Percentiles rank a stretch among this genome's conserved stretches.
phyloP scores from a whole-genome alignment of 2,329 filamentous ascomycete species.

The Podosphaera fusca region DNA sequence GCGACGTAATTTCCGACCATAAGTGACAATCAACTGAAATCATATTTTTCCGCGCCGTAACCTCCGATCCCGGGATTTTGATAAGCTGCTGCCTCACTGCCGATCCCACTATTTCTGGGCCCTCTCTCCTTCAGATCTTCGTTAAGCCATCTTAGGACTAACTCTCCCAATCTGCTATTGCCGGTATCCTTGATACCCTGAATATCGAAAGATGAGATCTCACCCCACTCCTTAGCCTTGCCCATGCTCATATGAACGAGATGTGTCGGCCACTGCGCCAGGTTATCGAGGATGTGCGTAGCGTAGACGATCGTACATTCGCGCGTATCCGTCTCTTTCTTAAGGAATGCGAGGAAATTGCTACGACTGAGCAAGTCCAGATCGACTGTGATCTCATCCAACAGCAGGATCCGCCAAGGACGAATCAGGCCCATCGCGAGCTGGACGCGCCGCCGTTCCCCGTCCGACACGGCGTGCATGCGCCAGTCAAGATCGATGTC shows the following conservation, averaged over 20 bases:
- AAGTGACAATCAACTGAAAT: not conserved
- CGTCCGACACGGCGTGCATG: constrained; percentile 88
- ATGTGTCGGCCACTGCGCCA: constrained; percentile 86
- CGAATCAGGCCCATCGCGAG: constrained; percentile 84
- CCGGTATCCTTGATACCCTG: constrained; percentile 23
- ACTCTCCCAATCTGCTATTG: constrained; percentile 65
- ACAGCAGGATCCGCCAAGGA: constrained; percentile 72
- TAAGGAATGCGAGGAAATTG: constrained; percentile 70
- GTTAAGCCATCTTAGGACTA: constrained; percentile 72
- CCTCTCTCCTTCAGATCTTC: constrained; percentile 60
- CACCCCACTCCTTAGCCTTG: constrained; percentile 66
- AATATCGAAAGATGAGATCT: constrained; percentile 41
- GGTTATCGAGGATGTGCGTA: constrained; percentile 88
- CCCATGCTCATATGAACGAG: constrained; percentile 90
- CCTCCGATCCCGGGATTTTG: constrained; percentile 34
- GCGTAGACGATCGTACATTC: constrained; percentile 89
- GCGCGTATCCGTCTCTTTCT: constrained; percentile 60
- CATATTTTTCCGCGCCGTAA: constrained; percentile 27
- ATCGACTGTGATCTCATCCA: constrained; percentile 96
- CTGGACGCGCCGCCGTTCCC: constrained; percentile 77
- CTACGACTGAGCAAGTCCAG: constrained; percentile 67
- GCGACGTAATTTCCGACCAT: too few species aligned
- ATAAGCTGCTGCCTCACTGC: constrained; percentile 25
- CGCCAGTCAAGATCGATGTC: constrained; percentile 86
- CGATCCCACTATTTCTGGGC: constrained; percentile 30